Evolutionary conservation across 345 rosid species (phyloP), one percentile per base, ranked within the genome.

Genomic region (Luvunga scandens): DNA sequence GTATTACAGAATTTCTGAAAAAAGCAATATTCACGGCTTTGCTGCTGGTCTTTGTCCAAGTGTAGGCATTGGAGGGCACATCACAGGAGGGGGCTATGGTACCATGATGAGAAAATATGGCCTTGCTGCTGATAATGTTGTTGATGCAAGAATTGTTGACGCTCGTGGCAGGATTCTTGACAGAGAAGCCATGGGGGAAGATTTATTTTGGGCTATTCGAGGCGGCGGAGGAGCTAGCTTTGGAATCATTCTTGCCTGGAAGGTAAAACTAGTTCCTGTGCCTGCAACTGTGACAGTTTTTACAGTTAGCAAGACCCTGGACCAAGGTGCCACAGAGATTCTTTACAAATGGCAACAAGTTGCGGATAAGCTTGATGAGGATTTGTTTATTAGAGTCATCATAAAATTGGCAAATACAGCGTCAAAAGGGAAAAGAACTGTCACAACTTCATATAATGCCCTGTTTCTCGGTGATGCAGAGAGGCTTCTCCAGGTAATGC

Each of bases 21-120:
- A 73, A 36, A 73, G 76, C 66, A 59, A 73, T 3, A 48, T 25
- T n/a, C 87, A 71, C 42, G 85, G 80, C 8, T 85, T 82, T 57
- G 82, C 84, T 34, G 73, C 69, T 0, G 84, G 85, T 9, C 68
- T 82, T 22, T 82, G 83, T 57, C 75, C 80, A 4, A 82, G 76
- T 24, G 59, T 85, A 16, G 84, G 87, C 5, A 2, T 80, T 25
- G 79, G 79, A 27, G 83, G 83, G 28, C 83, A 80, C 56, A 39
- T 75, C n/a, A 75, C 64, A 6, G 83, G 77, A 24, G 70, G 71
- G 5, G 50, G 16, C 24, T 72, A 75, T 31, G 83, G 83, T 48
- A 12, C 68, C 22, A 28, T 80, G 83, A 75, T 80, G 79, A 45
- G 79, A 55, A 80, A 75, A 75, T 80, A 57, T 6, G 83, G 79